These are phyloP conservation scores for Spergularia bocconei DNA, from an alignment of 148 eudicot genomes.

Conservation along the genomic window DNA sequence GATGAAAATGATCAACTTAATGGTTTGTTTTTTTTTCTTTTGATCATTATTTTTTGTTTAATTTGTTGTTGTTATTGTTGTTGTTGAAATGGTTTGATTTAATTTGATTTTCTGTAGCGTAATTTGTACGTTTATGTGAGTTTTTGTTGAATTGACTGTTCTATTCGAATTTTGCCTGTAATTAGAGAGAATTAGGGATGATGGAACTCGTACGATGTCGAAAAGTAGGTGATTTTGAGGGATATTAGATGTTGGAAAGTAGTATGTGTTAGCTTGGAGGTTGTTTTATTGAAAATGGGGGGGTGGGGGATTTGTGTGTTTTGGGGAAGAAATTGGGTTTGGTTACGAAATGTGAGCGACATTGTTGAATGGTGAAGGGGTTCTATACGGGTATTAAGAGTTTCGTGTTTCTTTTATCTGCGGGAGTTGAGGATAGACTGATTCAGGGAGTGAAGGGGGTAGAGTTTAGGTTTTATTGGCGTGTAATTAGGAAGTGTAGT, in stretches of 20 bases:
- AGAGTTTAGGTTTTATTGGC: neutral
- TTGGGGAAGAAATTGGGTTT: neutral
- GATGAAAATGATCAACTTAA: slow-evolving; percentile 3
- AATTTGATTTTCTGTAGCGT: neutral
- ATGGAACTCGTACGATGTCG: neutral
- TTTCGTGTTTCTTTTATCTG: no score
- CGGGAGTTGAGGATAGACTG: no score
- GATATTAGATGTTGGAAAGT: neutral
- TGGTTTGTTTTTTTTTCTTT: slow-evolving; percentile 25
- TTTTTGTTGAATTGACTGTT: neutral
- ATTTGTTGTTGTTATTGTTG: neutral
- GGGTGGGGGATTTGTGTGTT: neutral
- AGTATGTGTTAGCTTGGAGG: neutral
- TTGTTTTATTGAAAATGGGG: neutral
- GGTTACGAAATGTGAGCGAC: neutral
- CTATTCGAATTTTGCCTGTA: neutral
- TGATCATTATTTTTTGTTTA: neutral
- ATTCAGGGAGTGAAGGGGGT: neutral
- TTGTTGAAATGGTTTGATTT: neutral
- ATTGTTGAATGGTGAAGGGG: neutral
- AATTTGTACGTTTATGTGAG: neutral
- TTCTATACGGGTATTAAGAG: no score
- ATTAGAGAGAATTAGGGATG: neutral
- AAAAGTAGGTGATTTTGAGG: neutral
- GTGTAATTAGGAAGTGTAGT: neutral